Evolutionary conservation across 2,329 filamentous ascomycete genomes (phyloP).

Genomic region (Scorias spongiosa): DNA sequence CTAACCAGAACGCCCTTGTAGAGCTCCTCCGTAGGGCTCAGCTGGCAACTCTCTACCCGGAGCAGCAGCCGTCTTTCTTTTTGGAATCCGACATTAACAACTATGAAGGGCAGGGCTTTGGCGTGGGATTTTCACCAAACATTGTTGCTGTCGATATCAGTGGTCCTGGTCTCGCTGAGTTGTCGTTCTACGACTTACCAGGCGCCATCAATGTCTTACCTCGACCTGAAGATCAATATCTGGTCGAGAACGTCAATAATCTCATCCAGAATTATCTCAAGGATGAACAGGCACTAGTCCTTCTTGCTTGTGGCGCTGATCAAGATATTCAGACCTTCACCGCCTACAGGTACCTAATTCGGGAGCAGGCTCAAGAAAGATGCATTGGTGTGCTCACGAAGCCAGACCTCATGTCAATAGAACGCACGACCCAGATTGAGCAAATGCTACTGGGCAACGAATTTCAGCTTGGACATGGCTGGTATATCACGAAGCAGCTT

Average conservation of each 20-base stretch:
- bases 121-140: slow-evolving; percentile 68
- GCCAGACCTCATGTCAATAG: slow-evolving; percentile 50
- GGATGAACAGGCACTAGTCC: slow-evolving; percentile 55
- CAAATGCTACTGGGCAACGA: slow-evolving; percentile 39
- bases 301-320: slow-evolving; percentile 66
- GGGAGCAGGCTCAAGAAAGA: slow-evolving; percentile 25
- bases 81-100: background rate
- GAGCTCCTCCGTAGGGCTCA: slow-evolving; percentile 59
- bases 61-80: slow-evolving; percentile 19
- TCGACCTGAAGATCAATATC: slow-evolving; percentile 44
- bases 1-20: slow-evolving; percentile 48
- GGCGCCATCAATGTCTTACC: slow-evolving; percentile 62
- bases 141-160: slow-evolving; percentile 62
- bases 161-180: slow-evolving; percentile 51
- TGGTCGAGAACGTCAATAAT: slow-evolving; percentile 58
- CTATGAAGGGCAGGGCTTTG: slow-evolving; percentile 2
- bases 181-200: slow-evolving; percentile 76
- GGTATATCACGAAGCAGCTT: slow-evolving; percentile 59
- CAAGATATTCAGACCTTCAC: slow-evolving; percentile 62
- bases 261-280: slow-evolving; percentile 56
- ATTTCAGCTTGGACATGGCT: slow-evolving; percentile 55
- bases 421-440: slow-evolving; percentile 2
- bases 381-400: slow-evolving; percentile 57
- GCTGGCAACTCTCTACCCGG: slow-evolving; percentile 58
- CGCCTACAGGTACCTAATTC: slow-evolving; percentile 46